Evolutionary conservation across 768 basidiomycete species (phyloP), one percentile per base, ranked within the genome.

Genomic region (Tylopilus balloui): DNA sequence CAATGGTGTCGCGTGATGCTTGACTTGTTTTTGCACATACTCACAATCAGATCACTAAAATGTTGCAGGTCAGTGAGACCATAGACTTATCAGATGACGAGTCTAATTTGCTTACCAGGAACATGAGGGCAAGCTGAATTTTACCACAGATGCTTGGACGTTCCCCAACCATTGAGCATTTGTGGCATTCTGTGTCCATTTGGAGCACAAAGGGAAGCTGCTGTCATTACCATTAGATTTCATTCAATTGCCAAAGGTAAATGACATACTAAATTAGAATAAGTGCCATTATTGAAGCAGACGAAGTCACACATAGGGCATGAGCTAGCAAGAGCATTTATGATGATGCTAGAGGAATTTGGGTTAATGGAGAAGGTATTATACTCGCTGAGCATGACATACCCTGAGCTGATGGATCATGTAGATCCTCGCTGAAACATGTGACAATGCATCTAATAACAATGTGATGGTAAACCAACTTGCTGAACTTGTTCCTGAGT

Each of bases 401-500:
- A 37, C 36, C 23, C 24, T 23, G 21, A 8, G 24, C 24, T 39
- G 6, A 39, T 8, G 2, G 23, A 8, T 24, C 6, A 24, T 4
- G 5, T 45, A 66, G 62, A 52, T 65, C 3, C 37, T 66, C 14
- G 43, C 35, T 0, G 35, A 6, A 7, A 56, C 53, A 6, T 51
- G 48, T 11, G 59, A 66, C 39, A 68, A 64, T 41, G 61, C 58
- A 12, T 55, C 51, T 0, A 65, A 66, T 36, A 69, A 68, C 34
- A 38, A 65, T 45, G 60, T 53, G 0, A 50, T 68, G 42, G 52
- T 64, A 0, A 24, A 43, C 1, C 50, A 63, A 28, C 52, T 69
- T 2, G 20, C 20, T 15, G 31, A 56, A 1, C 50, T 61, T 3
- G 6, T 74, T 0, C 31, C 40, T 0, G 24, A 13, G 1, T 73